Base-by-base conservation (phyloP, 805 yeast genomes). In the Cyberlindnera xylosilytica region DNA sequence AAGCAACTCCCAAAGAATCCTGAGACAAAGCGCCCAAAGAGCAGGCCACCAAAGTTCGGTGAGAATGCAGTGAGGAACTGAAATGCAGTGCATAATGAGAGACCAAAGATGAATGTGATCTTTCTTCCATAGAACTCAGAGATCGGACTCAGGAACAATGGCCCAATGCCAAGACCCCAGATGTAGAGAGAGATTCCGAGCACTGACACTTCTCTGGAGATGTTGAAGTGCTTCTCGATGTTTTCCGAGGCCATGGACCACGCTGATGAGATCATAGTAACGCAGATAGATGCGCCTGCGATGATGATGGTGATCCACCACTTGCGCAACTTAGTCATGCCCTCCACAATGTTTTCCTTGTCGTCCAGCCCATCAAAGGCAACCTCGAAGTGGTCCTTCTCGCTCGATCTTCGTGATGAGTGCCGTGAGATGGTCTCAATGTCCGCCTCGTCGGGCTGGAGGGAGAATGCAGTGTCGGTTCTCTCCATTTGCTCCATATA, bases 1-100 rank as follows among this genome's bases (percentile, higher is more conserved):
- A 88, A 84, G 3, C 86, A 82, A 38, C 87, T 80, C 4, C 89
- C 89, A 51, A 81, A 81, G 34, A 84, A 70, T 1, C 93, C 93
- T 11, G 81, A 78, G 46, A 82, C 62, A 50, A 83, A 77, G 49
- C 93, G 74, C 39, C 81, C 76, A 35, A 83, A 75, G 44, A 83
- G 61, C 44, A 86, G 64, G 26, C 83, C 86, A 8, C 79, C 81
- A 24, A 79, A 74, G 44, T 80, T 81, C 16, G 73, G 68, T 4
- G 83, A 72, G 45, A 81, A 74, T 3, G 79, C 86, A 47, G 56
- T 72, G 54, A 47, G 75, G 72, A 56, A 51, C 81, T 72, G 38
- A 83, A 89, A 54, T 64, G 66, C 49, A 63, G 73, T 60, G 76
- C 93, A 56, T 72, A 80, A 29, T 65, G 78, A 69, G 34, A 84